Evolutionary conservation across 2,329 filamentous ascomycete genomes (phyloP), one percentile per base, ranked within the genome.

Genomic region (Verruconis gallopava): DNA sequence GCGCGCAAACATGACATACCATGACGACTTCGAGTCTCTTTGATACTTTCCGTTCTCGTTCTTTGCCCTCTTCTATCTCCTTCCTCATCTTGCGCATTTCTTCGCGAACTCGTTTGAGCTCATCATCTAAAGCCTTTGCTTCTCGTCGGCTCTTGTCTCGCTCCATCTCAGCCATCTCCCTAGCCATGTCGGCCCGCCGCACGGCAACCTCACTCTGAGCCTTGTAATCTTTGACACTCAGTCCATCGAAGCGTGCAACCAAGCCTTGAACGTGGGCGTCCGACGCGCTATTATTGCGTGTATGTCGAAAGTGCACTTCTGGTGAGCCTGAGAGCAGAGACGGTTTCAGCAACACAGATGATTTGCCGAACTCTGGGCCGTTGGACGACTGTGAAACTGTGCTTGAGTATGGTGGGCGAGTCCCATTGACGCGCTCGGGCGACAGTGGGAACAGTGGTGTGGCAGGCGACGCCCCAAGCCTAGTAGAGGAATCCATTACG

Each of bases 171-270:
- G 55, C 51, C 47, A 57, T 44, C 38, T 58, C 54, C 20, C 61
- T 48, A 15, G 58, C 61, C 43, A 62, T 58, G 48, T 64, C 62
- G 14, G 66, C 62, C 40, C 64, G 59, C 28, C 62, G 55, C 25
- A 69, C 46, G 38, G 64, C 59, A 6, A 61, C 55, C 46, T 66
- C 61, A 46, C 65, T 63, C 42, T 60, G 60, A 41, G 60, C 58
- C 42, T 60, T 59, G 46, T 59, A 56, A 49, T 67, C 64, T 53
- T 64, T 63, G 44, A 70, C 62, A 44, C 78, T 72, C 25, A 85
- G 67, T 44, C 68, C 73, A 63, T 85, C 82, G 60, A 85, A 84
- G 58, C 82, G 80, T 53, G 74, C 77, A 47, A 83, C 79, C 53
- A 70, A 60, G 32, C 63, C 64, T 30, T 57, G 57, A 13, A 62